Base-by-base conservation (phyloP, 2,329 filamentous ascomycete genomes). In the Talaromyces sp. region DNA sequence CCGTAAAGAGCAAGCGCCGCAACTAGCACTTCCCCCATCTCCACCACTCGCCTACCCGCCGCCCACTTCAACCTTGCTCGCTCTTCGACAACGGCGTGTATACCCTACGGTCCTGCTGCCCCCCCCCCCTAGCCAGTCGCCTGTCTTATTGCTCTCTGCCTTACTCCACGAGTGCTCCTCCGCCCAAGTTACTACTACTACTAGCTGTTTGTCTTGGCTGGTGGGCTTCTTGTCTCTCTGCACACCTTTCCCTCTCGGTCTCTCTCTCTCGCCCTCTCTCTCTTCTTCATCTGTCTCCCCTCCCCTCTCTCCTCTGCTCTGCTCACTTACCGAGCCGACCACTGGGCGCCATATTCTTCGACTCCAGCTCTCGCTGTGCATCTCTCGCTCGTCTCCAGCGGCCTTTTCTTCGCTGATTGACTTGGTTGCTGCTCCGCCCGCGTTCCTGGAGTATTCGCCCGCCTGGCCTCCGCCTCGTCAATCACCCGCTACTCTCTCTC, bases 1-100 rank as follows among this genome's bases (percentile, higher is more conserved):
- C 66, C 63, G 66, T 65, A 68, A 69, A 69, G 64, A 70, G 65
- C 64, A 71, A 69, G 64, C 62, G 61, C 62, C 65, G 27, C 47
- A 42, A 54, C 42, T 52, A 53, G 57, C 50, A 42, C 23, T 52
- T 50, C 28, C 31, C 57, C 50, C 30, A 55, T 14, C 33, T 34
- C 57, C 31, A 31, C 57, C 33, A 36, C 57, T 66, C 59, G 62
- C 61, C 65, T 68, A 59, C 57, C 67, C 65, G 62, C 65, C 66
- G 67, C 66, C 67, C 65, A 65, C 66, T 68, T 59, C 56, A 40
- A 51, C 56, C 50, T 33, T 23, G 9, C 23, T 33, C 30, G 34
- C 55, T 36, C 10, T n/a, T 36, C 61, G 55, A 61, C 51, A 23
- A 53, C 53, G 31, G 30, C 52, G 62, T 59, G 63, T 50, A 59